Base-by-base conservation (phyloP, 2,329 filamentous ascomycete species). In the Alternaria dauci region DNA sequence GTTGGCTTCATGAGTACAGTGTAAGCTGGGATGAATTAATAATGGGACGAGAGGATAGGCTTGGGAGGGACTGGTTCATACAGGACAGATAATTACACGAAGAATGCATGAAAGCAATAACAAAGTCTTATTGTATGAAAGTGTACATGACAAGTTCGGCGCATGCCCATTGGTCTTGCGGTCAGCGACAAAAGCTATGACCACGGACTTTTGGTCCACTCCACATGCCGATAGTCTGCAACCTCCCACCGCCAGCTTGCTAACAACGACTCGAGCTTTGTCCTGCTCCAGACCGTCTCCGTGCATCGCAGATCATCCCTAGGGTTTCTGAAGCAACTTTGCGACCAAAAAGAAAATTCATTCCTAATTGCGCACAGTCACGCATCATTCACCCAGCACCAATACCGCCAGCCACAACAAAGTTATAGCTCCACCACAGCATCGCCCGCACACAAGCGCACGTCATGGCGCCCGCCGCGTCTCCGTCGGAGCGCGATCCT, bases 401-500 rank as follows among this genome's bases (percentile, higher is more conserved):
- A 32, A 8, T 32, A 32, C 54, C 28, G 16, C 8, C n/a, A 18
- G 20, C 18, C 5, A 38, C 51, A 42, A 23, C 44, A 25, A 32
- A 20, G 8, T 34, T 34, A 47, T 16, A 23, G 26, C n/a, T 28
- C 5, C 14, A 32, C 20, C 16, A 43, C 48, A 23, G 16, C 6
- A 42, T 57, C 20, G 20, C 20, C 46, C 25, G 18, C 5, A n/a
- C 20, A 30, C 32, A 28, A 39, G 36, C 57, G 14, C 44, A 43
- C 14, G 32, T 30, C n/a, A 78, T 78, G 76, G 74, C 75, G 56
- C 72, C 75, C 32, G 65, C 73, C 46, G 62, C 70, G 34, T 71
- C 70, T 8, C 68, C 71, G 8, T 63, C 66, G 5, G 68, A 71
- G n/a, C 66, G 64, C 46, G 68, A 66, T 28, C 58, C 55, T 47